Base-by-base conservation (phyloP, 2,329 filamentous ascomycete species). In the Cladosporium oxysporum region DNA sequence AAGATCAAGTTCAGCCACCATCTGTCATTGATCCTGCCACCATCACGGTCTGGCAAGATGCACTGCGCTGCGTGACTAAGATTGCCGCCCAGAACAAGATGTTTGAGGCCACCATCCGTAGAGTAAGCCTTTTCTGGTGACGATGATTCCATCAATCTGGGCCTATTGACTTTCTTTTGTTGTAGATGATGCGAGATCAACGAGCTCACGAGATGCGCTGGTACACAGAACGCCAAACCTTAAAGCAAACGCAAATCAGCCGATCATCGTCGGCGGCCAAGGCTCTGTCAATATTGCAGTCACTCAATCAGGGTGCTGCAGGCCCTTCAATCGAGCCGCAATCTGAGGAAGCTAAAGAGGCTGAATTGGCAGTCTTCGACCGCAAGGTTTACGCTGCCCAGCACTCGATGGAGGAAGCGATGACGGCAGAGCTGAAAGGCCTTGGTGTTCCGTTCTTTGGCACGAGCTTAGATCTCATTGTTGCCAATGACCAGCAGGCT, bases 381-480 rank as follows among this genome's bases (percentile, higher is more conserved):
- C 76, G 78, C 62, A 90, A 90, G 72, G 85, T 90, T 18, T 85
- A 89, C 70, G 82, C 79, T 64, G 87, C 87, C 2, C 83, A 85
- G 60, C 77, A 77, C 49, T 79, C 84, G 12, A 89, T 91, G 88
- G 81, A 84, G 0, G 79, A 81, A n/a, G 83, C 83, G 16, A 85
- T 89, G 76, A 81, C 79, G 7, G 75, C 76, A 1, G 85, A 87
- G 69, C 75, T 91, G 57, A 84, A 85, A 65, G 78, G 76, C 8
- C 74, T 90, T 35, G 86, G 84, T 10, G 83, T 89, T 41, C 87
- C 87, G 0, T 89, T 89, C 73, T 89, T 88, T 71, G 83, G 82
- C 6, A 83, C 84, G 31, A 80, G 79, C 64, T 70, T 76, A 49
- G 77, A 80, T 12, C 71, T 84, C 37, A 76, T 86, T 33, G 66